Percentiles rank a stretch among this genome's conserved stretches.
phyloP scores from a whole-genome alignment of 352 stramenopile species.

The Pythium scleroteichum region DNA sequence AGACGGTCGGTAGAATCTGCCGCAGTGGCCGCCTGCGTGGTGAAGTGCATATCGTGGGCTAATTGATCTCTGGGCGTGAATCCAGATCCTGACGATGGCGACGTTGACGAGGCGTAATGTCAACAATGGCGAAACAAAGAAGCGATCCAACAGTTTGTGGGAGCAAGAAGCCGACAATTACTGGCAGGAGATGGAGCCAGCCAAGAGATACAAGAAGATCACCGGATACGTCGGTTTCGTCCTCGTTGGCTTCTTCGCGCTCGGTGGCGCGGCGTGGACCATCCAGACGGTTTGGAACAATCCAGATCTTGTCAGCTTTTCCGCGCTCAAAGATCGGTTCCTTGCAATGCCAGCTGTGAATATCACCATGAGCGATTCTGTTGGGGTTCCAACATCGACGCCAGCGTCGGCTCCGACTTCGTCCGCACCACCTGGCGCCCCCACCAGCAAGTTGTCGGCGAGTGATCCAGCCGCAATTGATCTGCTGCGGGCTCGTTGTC shows the following conservation, averaged over 20 bases:
- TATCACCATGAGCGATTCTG: background rate
- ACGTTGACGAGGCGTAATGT: conserved; percentile 53
- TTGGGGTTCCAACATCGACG: background rate
- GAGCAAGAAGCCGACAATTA: conserved; percentile 66
- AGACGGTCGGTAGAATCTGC: too few species aligned
- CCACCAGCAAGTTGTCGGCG: background rate
- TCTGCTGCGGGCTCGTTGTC: conserved; percentile 51
- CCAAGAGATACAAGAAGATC: conserved; percentile 38
- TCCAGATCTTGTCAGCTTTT: conserved; percentile 1
- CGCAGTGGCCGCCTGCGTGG: too few species aligned
- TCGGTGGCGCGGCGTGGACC: conserved; percentile 27
- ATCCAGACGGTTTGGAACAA: conserved; percentile 13
- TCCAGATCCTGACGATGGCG: conserved; percentile 10
- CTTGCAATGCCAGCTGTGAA: conserved; percentile 11
- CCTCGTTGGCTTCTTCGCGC: conserved; percentile 21
- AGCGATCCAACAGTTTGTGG: conserved; percentile 56
- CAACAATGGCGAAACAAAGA: conserved; percentile 30
- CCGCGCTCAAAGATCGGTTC: conserved; percentile 17
- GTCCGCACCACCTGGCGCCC: background rate
- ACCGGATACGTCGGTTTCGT: conserved; percentile 33
- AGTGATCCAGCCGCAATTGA: conserved; percentile 37
- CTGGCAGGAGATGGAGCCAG: conserved; percentile 76
- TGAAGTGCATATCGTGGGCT: too few species aligned
- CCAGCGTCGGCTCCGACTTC: background rate
- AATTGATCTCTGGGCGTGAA: background rate